phyloP scores from a whole-genome alignment of 2,329 filamentous ascomycete species.

The Fusarium albidum region DNA sequence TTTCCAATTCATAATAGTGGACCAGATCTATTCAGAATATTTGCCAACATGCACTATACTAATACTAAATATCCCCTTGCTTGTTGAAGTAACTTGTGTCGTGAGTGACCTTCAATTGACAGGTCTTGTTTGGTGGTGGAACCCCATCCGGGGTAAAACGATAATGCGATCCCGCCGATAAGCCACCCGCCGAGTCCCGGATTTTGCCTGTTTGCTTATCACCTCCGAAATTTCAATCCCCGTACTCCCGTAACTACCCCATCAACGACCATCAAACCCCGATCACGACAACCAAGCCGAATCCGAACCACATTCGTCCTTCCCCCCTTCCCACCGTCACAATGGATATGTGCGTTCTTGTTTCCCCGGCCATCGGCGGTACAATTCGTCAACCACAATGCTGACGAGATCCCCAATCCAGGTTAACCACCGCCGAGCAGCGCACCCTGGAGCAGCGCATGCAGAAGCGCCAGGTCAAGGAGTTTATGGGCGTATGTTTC shows the following conservation, averaged over 20 bases:
- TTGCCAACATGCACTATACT: too few relatives aligned
- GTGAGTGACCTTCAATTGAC: neutral
- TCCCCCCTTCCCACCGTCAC: slow-evolving; percentile 26
- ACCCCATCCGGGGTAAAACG: slow-evolving; percentile 38
- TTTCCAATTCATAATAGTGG: too few relatives aligned
- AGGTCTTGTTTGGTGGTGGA: slow-evolving; percentile 1
- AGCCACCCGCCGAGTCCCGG: slow-evolving; percentile 27
- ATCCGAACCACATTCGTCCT: slow-evolving; percentile 11
- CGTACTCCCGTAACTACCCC: slow-evolving; percentile 6
- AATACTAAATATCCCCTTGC: too few relatives aligned
- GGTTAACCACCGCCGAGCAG: slow-evolving; percentile 81
- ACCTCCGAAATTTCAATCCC: slow-evolving; percentile 42
- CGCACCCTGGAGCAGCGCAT: slow-evolving; percentile 93
- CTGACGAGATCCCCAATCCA: slow-evolving; percentile 40
- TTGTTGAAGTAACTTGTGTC: too few relatives aligned
- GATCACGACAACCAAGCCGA: slow-evolving; percentile 16
- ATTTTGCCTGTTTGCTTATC: slow-evolving; percentile 34
- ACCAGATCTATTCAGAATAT: too few relatives aligned
- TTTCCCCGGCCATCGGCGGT: too few relatives aligned
- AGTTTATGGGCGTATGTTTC: slow-evolving; percentile 90
- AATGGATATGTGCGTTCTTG: slow-evolving; percentile 42
- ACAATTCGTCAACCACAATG: neutral
- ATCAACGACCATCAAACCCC: slow-evolving; percentile 18
- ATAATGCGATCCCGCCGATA: slow-evolving; percentile 45
- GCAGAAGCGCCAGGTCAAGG: slow-evolving; percentile 98